Evolutionary conservation across 1,284 basidiomycete species (phyloP).

Genomic region (Meripilus lineatus): DNA sequence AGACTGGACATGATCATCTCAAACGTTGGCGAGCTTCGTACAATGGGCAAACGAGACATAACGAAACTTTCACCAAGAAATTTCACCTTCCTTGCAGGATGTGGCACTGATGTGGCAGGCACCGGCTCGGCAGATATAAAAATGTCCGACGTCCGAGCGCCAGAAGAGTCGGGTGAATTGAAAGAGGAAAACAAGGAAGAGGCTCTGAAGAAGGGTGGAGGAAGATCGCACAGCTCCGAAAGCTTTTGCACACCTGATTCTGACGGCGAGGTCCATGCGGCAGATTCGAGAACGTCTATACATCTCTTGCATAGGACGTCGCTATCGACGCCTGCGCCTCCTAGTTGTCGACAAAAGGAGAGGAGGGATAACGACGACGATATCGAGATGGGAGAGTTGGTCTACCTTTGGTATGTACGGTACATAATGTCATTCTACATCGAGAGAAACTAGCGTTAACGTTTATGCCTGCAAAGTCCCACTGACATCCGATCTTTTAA

Average conservation of each 20-base stretch:
- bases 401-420: too few relatives aligned
- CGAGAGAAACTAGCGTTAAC: too few relatives aligned
- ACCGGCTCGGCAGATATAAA: conserved; percentile 29
- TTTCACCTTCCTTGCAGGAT: conserved; percentile 3
- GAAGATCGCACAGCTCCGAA: too few relatives aligned
- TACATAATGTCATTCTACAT: too few relatives aligned
- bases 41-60: conserved; percentile 39
- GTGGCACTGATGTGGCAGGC: conserved; percentile 2
- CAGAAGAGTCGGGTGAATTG: conserved; percentile 32
- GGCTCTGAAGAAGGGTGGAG: conserved; percentile 12
- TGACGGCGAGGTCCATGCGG: conserved; percentile 28
- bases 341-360: conserved; percentile 30
- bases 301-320: conserved; percentile 15
- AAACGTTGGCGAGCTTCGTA: conserved; percentile 54
- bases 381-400: conserved; percentile 85
- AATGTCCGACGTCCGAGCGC: conserved; percentile 22
- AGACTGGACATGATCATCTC: conserved; percentile 61
- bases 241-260: conserved; percentile 24
- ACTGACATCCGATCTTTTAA: too few relatives aligned
- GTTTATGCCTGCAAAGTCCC: too few relatives aligned
- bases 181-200: conserved; percentile 35
- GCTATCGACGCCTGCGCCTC: conserved; percentile 20
- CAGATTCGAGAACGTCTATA: conserved; percentile 21
- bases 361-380: conserved; percentile 37
- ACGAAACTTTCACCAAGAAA: not conserved